Percentiles rank a stretch among this genome's conserved stretches.
phyloP scores from a whole-genome alignment of 2,329 filamentous ascomycete genomes.

The Trichoderma sp. region DNA sequence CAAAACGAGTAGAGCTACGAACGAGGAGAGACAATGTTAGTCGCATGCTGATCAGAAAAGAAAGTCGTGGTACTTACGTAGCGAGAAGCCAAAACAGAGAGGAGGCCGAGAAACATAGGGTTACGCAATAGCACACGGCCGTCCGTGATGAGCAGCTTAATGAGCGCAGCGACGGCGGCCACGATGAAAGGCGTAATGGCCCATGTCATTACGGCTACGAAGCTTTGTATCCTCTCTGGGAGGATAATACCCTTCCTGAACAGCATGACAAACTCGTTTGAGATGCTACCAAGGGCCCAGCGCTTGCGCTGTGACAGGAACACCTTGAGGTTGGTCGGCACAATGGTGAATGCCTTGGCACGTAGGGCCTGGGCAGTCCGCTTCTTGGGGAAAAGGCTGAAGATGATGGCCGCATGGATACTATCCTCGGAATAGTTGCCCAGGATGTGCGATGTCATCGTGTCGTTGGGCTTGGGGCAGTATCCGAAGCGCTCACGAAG shows the following conservation, averaged over 20 bases:
- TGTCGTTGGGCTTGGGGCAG: slow-evolving; percentile 47
- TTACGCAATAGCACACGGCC: slow-evolving; percentile 35
- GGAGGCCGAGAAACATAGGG: slow-evolving; percentile 37
- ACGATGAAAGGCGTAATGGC: slow-evolving; percentile 45
- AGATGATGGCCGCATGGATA: slow-evolving; percentile 49
- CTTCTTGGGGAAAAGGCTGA: slow-evolving; percentile 43
- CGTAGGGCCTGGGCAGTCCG: slow-evolving; percentile 46
- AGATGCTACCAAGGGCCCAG: slow-evolving; percentile 48
- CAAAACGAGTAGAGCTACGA: slow-evolving; percentile 40
- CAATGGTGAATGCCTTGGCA: slow-evolving; percentile 47
- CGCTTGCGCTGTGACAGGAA: slow-evolving; percentile 49
- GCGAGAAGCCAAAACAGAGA: slow-evolving; percentile 37
- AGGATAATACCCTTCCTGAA: slow-evolving; percentile 41
- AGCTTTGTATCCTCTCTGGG: slow-evolving; percentile 44
- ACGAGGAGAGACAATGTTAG: neutral
- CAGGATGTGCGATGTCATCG: slow-evolving; percentile 48
- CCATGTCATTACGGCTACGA: slow-evolving; percentile 48
- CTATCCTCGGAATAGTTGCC: slow-evolving; percentile 49
- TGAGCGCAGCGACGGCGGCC: slow-evolving; percentile 37
- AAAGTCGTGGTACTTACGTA: slow-evolving; percentile 36
- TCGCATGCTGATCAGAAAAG: neutral
- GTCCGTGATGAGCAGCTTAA: slow-evolving; percentile 35
- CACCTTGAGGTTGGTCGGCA: slow-evolving; percentile 44
- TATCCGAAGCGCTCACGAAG: slow-evolving; percentile 48
- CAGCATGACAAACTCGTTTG: slow-evolving; percentile 50